Percentiles rank a stretch among this genome's conserved stretches.
Evolutionary conservation across 1,284 basidiomycete species (phyloP).

Genomic region (Sanghuangporus weigelae): DNA sequence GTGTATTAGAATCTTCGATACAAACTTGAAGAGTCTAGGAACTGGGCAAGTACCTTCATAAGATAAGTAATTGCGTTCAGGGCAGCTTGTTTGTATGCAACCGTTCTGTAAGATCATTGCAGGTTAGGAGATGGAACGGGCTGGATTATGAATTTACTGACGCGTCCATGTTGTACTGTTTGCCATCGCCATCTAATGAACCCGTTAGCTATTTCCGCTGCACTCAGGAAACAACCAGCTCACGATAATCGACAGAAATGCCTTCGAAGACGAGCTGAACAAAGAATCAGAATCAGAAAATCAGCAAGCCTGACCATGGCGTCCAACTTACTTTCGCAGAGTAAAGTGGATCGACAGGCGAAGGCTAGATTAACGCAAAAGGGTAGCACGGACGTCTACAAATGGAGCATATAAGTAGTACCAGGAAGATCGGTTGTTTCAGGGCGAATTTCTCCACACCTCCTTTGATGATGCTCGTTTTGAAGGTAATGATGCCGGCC

Average conservation of each 20-base stretch:
- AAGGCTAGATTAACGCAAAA: constrained; percentile 39
- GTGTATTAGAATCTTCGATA: not conserved
- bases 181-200: constrained; percentile 58
- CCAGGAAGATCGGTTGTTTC: constrained; percentile 72
- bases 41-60: constrained; percentile 45
- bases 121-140: not conserved
- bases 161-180: constrained; percentile 77
- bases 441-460: constrained; percentile 72
- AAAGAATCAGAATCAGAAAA: not conserved
- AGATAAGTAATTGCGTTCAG: constrained; percentile 73
- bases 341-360: constrained; percentile 71
- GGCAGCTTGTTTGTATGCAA: constrained; percentile 77
- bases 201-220: not conserved
- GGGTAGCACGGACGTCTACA: not conserved
- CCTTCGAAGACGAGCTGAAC: constrained; percentile 64
- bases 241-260: constrained; percentile 66
- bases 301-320: not conserved
- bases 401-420: constrained; percentile 22
- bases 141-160: constrained; percentile 28
- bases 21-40: not conserved
- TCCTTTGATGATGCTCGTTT: constrained; percentile 68
- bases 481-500: constrained; percentile 75
- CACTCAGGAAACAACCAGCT: constrained; percentile 21
- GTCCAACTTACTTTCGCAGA: constrained; percentile 46
- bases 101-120: constrained; percentile 38